Evolutionary conservation across 2,329 filamentous ascomycete species (phyloP), one percentile per base, ranked within the genome.

Genomic region (Fusarium veterinarium): DNA sequence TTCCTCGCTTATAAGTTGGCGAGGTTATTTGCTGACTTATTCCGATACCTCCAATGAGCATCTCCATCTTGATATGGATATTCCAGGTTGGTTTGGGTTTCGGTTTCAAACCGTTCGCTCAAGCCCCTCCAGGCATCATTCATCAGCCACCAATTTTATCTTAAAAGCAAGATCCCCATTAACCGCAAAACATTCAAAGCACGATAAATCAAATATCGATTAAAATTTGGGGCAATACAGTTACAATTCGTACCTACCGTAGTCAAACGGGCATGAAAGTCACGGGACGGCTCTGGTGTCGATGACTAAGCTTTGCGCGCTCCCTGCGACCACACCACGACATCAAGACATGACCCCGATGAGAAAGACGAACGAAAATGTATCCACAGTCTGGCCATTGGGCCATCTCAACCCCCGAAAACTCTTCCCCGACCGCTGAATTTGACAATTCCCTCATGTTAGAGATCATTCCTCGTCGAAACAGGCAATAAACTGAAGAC

Each of bases 371-470:
- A 74, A 58, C 46, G 37, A 64, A 57, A 71, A 67, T 30, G 74
- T 77, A 77, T 75, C 75, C 75, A 77, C 75, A 76, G 67, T 68
- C 67, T 72, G 60, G 66, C 75, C 74, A 77, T 77, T 77, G 74
- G 67, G 60, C 65, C 66, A 63, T 75, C 65, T 69, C 61, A 66
- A 65, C 68, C 45, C 59, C 64, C 57, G 57, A 72, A 73, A 72
- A 66, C 69, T 62, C 56, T 72, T 67, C 63, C 63, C 44, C 49
- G 59, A 38, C 44, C 63, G 41, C 67, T 72, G 42, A 40, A 72
- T 42, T 59, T 17, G 46, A 60, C 45, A 69, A 61, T 59, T 69
- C 11, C 67, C 71, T 72, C 71, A 58, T 30, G 37, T 59, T 41
- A 23, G 31, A 17, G 58, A 40, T 35, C 30, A 28, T 38, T 42